A percentile compares a stretch with the other conserved stretches of the same genome.
Evolutionary conservation across 202 grass and related monocot genomes (phyloP).

Genomic region (Sporobolus alterniflorus): DNA sequence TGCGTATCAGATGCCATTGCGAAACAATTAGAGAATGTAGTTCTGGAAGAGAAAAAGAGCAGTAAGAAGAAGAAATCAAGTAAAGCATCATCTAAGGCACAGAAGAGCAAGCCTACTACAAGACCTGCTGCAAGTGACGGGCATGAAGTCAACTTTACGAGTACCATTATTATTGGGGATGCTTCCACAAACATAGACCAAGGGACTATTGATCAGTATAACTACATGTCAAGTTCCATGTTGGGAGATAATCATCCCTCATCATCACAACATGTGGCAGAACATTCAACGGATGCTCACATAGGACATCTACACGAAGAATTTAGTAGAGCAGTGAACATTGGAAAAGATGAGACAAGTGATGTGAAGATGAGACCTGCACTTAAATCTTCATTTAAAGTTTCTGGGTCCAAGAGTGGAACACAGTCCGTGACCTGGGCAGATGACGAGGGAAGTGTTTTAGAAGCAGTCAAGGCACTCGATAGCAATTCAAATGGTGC

Average conservation of each 20-base stretch:
- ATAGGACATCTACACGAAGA: conserved; percentile 19
- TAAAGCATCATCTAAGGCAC: conserved; percentile 44
- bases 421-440: conserved; percentile 76
- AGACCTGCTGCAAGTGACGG: conserved; percentile 32
- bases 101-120: conserved; percentile 52
- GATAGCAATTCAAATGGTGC: conserved; percentile 37
- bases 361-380: conserved; percentile 39
- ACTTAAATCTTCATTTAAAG: conserved; percentile 79
- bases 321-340: conserved; percentile 29
- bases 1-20: conserved; percentile 69
- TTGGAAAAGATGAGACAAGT: conserved; percentile 22
- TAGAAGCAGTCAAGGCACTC: conserved; percentile 41
- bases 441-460: conserved; percentile 42
- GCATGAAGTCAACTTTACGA: conserved; percentile 42
- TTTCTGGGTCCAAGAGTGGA: conserved; percentile 52
- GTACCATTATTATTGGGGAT: conserved; percentile 51
- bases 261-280: conserved; percentile 23
- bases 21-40: conserved; percentile 58
- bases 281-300: conserved; percentile 21
- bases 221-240: conserved; percentile 41
- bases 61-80: conserved; percentile 52
- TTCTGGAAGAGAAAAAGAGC: conserved; percentile 57
- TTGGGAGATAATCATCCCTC: conserved; percentile 27
- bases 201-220: conserved; percentile 24
- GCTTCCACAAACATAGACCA: conserved; percentile 32